phyloP scores from a whole-genome alignment of 257 asterid species.

The Mitragyna speciosa region DNA sequence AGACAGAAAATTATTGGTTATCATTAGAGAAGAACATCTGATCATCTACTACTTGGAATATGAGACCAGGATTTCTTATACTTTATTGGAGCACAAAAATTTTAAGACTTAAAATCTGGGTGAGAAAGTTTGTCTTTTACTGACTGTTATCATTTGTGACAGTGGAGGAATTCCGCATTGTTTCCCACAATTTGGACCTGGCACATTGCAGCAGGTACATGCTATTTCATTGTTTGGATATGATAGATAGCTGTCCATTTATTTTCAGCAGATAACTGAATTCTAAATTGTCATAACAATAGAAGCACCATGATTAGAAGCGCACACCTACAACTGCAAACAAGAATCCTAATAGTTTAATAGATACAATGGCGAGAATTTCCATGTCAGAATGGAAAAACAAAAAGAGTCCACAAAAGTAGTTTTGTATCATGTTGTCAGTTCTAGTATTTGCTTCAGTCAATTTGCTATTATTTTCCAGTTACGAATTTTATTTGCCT shows the following conservation, averaged over 20 bases:
- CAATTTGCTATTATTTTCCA: conserved; percentile 13
- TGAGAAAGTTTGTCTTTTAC: not conserved
- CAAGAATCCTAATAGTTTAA: too few relatives aligned
- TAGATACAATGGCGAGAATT: too few relatives aligned
- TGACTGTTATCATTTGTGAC: conserved; percentile 26
- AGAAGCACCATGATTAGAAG: too few relatives aligned
- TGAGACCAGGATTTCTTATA: not conserved
- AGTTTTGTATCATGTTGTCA: too few relatives aligned
- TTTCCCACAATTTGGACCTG: conserved; percentile 99
- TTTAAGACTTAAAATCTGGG: not conserved
- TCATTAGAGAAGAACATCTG: not conserved
- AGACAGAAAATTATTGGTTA: too few relatives aligned
- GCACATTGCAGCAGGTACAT: conserved; percentile 84
- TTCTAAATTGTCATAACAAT: too few relatives aligned
- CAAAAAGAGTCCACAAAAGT: too few relatives aligned
- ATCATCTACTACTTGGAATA: not conserved
- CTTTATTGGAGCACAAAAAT: not conserved
- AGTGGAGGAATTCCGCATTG: conserved; percentile 99
- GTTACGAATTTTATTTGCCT: conserved; percentile 20
- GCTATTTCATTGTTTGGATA: not conserved
- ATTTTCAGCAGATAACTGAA: too few relatives aligned
- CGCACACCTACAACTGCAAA: too few relatives aligned
- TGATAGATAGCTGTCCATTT: too few relatives aligned
- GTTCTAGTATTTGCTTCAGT: conserved; percentile 6
- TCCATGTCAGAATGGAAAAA: too few relatives aligned